Evolutionary conservation across 2,329 filamentous ascomycete genomes (phyloP).

Genomic region (Coleophoma cylindrospora): DNA sequence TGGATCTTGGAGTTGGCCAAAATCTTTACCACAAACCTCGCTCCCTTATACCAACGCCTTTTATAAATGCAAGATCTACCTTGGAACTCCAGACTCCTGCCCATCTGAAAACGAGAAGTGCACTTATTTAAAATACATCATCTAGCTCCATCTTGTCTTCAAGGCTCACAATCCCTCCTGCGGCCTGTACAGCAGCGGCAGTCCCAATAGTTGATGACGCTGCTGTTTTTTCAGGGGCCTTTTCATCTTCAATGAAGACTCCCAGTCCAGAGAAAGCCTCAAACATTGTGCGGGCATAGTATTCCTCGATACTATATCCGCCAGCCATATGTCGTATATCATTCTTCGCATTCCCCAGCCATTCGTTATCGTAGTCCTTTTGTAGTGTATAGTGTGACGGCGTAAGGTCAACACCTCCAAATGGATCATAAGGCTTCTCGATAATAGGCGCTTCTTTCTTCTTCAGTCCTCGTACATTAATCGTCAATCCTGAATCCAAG

Average conservation of each 20-base stretch:
- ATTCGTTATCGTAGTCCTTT: constrained; percentile 68
- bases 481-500: constrained; percentile 43
- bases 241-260: constrained; percentile 75
- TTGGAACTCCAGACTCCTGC: not conserved
- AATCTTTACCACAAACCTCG: no score
- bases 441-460: constrained; percentile 53
- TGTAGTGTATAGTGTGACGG: constrained; percentile 67
- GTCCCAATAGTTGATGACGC: constrained; percentile 28
- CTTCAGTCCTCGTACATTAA: constrained; percentile 67
- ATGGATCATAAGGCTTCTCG: constrained; percentile 82
- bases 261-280: constrained; percentile 88
- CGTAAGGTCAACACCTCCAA: constrained; percentile 67
- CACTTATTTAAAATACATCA: constrained; percentile 30
- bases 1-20: no score
- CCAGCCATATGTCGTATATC: constrained; percentile 67
- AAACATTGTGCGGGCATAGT: constrained; percentile 73
- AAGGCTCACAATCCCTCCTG: constrained; percentile 22
- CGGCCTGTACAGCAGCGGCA: constrained; percentile 29
- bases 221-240: constrained; percentile 23
- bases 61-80: constrained; percentile 1
- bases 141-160: constrained; percentile 43
- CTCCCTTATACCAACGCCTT: no score
- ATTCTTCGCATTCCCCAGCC: constrained; percentile 61
- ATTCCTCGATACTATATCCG: constrained; percentile 80
- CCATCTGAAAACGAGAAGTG: not conserved